These are phyloP conservation scores for Aspergillus sclerotiicarbonarius DNA, from an alignment of 495 filamentous ascomycete genomes.

Conservation along the genomic window DNA sequence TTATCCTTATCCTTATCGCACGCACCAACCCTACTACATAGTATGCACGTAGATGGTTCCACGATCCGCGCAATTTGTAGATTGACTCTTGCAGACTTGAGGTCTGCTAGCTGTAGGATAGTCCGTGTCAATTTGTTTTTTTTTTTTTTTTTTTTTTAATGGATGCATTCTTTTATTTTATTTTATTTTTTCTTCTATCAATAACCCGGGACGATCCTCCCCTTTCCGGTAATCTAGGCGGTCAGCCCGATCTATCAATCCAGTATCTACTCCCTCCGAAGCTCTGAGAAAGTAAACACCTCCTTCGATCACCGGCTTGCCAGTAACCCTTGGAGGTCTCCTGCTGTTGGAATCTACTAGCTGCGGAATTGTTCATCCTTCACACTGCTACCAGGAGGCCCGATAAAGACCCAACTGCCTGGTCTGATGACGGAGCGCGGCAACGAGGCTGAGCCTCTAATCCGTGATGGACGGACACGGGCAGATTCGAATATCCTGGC, in stretches of 20 bases:
- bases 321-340: too few species aligned
- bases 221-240: background rate
- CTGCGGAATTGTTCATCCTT: background rate
- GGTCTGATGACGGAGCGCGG: conserved; percentile 1
- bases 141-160: too few species aligned
- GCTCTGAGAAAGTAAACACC: background rate
- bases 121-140: too few species aligned
- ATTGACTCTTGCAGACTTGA: too few species aligned
- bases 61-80: too few species aligned
- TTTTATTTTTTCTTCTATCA: too few species aligned
- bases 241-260: background rate
- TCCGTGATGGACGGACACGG: background rate
- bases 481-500: background rate
- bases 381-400: background rate
- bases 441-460: conserved; percentile 3
- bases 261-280: background rate
- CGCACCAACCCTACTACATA: too few species aligned
- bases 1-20: background rate
- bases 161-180: too few species aligned
- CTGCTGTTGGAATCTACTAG: background rate
- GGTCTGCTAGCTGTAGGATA: too few species aligned
- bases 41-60: too few species aligned
- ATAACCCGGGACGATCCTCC: background rate
- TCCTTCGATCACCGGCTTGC: background rate
- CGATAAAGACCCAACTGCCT: background rate